Evolutionary conservation across 2,329 filamentous ascomycete genomes (phyloP).

Genomic region (Raffaelea deltoideospora): DNA sequence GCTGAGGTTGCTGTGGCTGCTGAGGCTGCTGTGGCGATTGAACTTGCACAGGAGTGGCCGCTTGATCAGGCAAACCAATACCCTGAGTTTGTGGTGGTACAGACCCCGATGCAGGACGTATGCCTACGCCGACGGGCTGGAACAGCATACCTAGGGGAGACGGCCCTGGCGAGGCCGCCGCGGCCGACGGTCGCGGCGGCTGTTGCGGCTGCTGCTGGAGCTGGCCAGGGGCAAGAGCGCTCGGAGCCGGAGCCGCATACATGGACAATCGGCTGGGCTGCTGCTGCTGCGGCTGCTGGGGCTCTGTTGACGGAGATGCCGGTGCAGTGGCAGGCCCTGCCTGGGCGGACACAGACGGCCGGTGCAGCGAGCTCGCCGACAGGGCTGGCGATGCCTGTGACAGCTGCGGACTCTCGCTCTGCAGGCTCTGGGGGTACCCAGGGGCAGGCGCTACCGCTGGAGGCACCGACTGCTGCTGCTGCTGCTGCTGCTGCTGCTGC

Average conservation of each 20-base stretch:
- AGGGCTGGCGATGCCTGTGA: conserved; percentile 4
- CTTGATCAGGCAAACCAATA: no score
- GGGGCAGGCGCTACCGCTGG: neutral
- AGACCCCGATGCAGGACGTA: no score
- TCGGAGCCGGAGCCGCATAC: neutral
- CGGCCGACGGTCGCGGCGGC: no score
- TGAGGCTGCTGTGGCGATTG: neutral
- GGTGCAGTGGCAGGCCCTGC: neutral
- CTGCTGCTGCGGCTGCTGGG: neutral
- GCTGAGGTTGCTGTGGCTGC: neutral
- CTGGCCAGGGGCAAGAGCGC: no score
- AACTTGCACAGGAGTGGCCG: no score
- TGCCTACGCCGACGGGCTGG: no score
- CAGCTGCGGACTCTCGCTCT: conserved; percentile 3
- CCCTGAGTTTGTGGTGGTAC: no score
- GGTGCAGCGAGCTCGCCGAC: conserved; percentile 4
- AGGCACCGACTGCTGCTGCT: neutral
- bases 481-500: neutral
- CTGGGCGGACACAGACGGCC: conserved; percentile 2
- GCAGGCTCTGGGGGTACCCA: neutral
- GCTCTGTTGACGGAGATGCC: neutral
- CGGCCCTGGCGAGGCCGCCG: no score
- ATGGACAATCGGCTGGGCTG: neutral
- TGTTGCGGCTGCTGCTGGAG: no score
- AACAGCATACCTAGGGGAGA: no score